Evolutionary conservation across 805 yeast genomes (phyloP), one percentile per base, ranked within the genome.

Genomic region (Pichia thaimueangensis): DNA sequence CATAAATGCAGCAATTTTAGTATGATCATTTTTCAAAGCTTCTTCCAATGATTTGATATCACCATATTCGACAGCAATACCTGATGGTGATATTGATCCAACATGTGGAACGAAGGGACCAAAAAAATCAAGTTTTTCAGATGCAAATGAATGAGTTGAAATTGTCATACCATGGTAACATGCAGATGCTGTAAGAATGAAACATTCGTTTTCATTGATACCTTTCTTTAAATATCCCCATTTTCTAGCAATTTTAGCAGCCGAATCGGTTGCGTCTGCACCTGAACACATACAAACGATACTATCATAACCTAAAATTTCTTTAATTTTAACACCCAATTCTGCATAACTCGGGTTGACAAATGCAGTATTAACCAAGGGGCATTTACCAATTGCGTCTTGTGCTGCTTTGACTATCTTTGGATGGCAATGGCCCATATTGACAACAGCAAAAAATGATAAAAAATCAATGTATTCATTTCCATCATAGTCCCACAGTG

Each of bases 401-500:
- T 51, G 47, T 12, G 56, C 48, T 4, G 62, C 62, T 17, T 50
- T 49, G 11, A 55, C 55, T 25, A 57, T 57, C 37, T 55, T 56
- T 4, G 62, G 60, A 40, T 57, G 59, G 5, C 51, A 37, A 34
- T 57, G 62, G 5, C 62, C 62, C 62, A 56, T 56, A 40, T 57
- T 57, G n/a, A 47, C 53, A 16, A 55, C 62, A 10, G 59, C 60
- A 46, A 54, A 57, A 45, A 56, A 51, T 2, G 58, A 57, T 22
- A 55, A 42, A 19, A 57, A 55, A 41, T 57, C 62, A 22, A 57
- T 50, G 41, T 57, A 57, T 30, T 51, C 50, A 32, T 56, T 57
- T 3, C 60, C 60, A 37, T 57, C 60, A 10, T 48, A 41, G 40
- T 57, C 62, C 54, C 56, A 54, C 10, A 57, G 20, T 11, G 50